Conservation (phyloP, 768 basidiomycete genomes). For the Cystobasidium tubakii region DNA sequence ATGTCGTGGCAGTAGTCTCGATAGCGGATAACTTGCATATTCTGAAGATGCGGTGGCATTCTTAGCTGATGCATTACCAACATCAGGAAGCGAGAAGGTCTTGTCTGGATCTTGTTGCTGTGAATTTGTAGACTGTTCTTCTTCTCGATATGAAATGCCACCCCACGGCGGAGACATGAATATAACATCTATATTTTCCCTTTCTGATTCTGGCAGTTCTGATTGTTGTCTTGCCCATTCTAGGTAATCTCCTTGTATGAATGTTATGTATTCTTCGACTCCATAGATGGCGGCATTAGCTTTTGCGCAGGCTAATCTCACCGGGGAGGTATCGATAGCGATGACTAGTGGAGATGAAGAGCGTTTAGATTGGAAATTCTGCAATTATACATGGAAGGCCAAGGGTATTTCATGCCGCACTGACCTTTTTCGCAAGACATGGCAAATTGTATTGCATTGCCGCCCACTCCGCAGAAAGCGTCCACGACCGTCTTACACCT, state of each 20-base stretch:
- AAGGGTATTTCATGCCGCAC: slow-evolving; percentile 43
- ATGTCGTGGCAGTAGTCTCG: slow-evolving; percentile 68
- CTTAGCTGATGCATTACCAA: slow-evolving; percentile 48
- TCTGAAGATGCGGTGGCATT: slow-evolving; percentile 46
- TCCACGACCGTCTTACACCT: slow-evolving; percentile 77
- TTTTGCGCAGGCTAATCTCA: slow-evolving; percentile 77
- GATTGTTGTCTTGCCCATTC: slow-evolving; percentile 63
- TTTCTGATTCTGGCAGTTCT: slow-evolving; percentile 38
- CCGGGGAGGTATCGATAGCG: slow-evolving; percentile 78
- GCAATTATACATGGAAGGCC: background rate
- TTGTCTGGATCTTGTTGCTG: background rate
- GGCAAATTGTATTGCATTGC: slow-evolving; percentile 95
- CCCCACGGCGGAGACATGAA: slow-evolving; percentile 47
- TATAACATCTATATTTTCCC: slow-evolving; percentile 43
- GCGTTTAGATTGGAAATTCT: background rate
- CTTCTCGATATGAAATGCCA: slow-evolving; percentile 43
- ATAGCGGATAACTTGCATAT: slow-evolving; percentile 59
- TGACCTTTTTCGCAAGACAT: slow-evolving; percentile 87
- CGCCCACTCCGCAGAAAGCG: slow-evolving; percentile 95
- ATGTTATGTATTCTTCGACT: slow-evolving; percentile 90
- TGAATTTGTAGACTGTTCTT: background rate
- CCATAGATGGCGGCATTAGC: slow-evolving; percentile 93
- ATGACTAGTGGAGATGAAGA: slow-evolving; percentile 61
- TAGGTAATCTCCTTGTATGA: slow-evolving; percentile 78
- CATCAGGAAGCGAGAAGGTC: background rate